These are phyloP conservation scores for Staphylotrichum longicolle DNA, from an alignment of 495 filamentous ascomycete species.

Conservation along the genomic window DNA sequence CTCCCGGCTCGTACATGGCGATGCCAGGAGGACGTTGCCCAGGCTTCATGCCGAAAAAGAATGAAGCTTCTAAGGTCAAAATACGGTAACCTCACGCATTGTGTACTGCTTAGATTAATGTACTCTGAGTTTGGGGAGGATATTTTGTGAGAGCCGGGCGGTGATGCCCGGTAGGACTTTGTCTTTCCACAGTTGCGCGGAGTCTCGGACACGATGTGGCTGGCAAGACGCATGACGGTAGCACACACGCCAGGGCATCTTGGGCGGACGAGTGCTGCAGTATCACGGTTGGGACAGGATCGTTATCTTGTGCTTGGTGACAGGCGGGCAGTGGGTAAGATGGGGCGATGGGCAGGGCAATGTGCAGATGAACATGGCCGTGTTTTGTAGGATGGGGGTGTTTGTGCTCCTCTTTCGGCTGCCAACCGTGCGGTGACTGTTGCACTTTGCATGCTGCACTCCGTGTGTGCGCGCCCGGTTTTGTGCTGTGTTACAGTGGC, in stretches of 20 bases:
- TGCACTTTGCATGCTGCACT: background rate
- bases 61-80: too few relatives aligned
- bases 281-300: conserved; percentile 11
- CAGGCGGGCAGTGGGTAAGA: background rate
- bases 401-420: background rate
- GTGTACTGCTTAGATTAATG: too few relatives aligned
- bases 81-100: too few relatives aligned
- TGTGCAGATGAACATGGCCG: conserved; percentile 3
- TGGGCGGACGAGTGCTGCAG: background rate
- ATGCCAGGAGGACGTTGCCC: too few relatives aligned
- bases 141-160: too few relatives aligned
- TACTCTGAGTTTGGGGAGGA: too few relatives aligned
- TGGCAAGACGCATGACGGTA: background rate
- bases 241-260: background rate
- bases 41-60: too few relatives aligned
- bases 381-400: background rate
- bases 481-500: conserved; percentile 16
- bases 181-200: too few relatives aligned
- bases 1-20: too few relatives aligned
- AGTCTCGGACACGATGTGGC: background rate
- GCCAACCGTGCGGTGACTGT: background rate
- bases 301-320: background rate
- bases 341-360: conserved; percentile 5
- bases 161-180: too few relatives aligned
- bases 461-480: conserved; percentile 2